A percentile compares a stretch with the other conserved stretches of the same genome.
phyloP scores from a whole-genome alignment of 2,329 filamentous ascomycete genomes.

The Cladosporium sp. region DNA sequence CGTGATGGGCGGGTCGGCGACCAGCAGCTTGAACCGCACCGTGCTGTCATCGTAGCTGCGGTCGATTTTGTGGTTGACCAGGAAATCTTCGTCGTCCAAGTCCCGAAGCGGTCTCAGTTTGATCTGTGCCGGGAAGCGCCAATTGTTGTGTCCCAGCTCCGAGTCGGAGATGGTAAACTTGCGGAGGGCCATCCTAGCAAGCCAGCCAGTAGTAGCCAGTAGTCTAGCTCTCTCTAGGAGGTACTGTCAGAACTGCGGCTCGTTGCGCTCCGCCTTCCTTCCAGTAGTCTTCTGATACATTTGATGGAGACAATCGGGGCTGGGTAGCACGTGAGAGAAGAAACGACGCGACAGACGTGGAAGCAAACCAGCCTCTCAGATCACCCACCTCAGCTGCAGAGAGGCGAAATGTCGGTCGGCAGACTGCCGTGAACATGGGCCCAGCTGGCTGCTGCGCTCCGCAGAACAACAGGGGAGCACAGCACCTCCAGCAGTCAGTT shows the following conservation, averaged over 20 bases:
- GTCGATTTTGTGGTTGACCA: constrained; percentile 38
- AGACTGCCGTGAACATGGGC: constrained; percentile 4
- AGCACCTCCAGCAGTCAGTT: constrained; percentile 11
- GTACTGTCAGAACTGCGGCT: constrained; percentile 3
- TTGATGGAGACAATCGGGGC: neutral
- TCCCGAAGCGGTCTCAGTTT: constrained; percentile 33
- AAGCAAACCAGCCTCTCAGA: neutral
- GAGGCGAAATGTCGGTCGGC: constrained; percentile 15
- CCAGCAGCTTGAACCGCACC: constrained; percentile 37
- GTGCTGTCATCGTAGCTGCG: constrained; percentile 39
- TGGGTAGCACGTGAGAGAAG: neutral
- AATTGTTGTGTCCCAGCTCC: constrained; percentile 37
- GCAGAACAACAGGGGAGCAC: constrained; percentile 5
- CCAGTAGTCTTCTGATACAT: constrained; percentile 7
- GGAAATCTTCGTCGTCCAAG: constrained; percentile 36
- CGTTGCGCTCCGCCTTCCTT: constrained; percentile 1
- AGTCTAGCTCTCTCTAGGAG: neutral
- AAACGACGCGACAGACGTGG: neutral
- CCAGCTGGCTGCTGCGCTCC: constrained; percentile 5
- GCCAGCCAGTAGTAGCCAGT: neutral
- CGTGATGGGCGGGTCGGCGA: constrained; percentile 15
- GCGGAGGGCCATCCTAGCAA: constrained; percentile 21
- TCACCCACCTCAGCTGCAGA: constrained; percentile 2
- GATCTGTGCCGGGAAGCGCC: constrained; percentile 33
- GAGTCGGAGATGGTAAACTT: constrained; percentile 36